These are phyloP conservation scores for Telfairia occidentalis DNA, from an alignment of 331 rosid genomes.

Conservation along the genomic window DNA sequence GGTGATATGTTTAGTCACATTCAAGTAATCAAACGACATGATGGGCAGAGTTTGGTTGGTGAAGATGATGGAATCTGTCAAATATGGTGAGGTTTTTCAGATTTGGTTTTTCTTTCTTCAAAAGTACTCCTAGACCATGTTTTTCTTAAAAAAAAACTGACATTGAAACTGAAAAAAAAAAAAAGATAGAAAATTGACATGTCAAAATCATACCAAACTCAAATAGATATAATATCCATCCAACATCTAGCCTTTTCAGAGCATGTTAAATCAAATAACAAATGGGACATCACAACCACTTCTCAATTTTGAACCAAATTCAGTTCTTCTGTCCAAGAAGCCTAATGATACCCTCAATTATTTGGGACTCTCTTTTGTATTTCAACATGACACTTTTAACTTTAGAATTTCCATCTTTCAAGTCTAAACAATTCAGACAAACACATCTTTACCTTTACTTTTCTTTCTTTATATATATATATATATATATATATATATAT, in stretches of 20 bases:
- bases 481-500: neutral
- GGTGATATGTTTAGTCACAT: neutral
- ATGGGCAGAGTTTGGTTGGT: slow-evolving; percentile 3
- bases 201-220: slow-evolving; percentile 16
- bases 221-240: neutral
- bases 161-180: neutral
- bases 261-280: slow-evolving; percentile 2
- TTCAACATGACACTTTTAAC: slow-evolving; percentile 2
- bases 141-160: neutral
- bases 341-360: slow-evolving; percentile 2
- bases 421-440: neutral
- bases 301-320: neutral
- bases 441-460: neutral
- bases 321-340: neutral
- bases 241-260: neutral
- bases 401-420: neutral
- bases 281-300: slow-evolving; percentile 10
- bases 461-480: too few species aligned
- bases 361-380: neutral
- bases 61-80: neutral
- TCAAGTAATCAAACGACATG: neutral
- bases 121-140: neutral
- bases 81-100: neutral
- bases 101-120: neutral
- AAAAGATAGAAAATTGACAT: neutral